phyloP scores from a whole-genome alignment of 371 early-diverging fungal genomes.

The Sporodiniella umbellata region DNA sequence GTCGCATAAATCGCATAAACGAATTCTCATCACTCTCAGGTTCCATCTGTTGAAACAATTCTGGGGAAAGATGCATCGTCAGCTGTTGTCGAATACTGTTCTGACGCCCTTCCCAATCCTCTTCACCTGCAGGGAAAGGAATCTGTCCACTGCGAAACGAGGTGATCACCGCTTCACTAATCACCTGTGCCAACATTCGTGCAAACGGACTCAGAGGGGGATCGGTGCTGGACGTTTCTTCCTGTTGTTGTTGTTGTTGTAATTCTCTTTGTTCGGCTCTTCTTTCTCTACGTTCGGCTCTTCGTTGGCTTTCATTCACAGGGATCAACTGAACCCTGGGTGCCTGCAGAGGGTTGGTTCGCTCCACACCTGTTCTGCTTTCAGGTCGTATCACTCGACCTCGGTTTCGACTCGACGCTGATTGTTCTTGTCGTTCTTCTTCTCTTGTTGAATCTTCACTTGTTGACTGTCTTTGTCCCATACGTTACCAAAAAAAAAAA shows the following conservation, averaged over 20 bases:
- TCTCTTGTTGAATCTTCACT: constrained; percentile 5
- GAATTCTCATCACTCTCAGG: constrained; percentile 15
- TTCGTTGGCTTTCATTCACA: constrained; percentile 8
- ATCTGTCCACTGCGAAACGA: constrained; percentile 19
- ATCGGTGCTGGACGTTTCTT: not conserved
- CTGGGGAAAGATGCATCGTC: constrained; percentile 22
- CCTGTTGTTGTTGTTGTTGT: not conserved
- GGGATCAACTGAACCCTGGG: constrained; percentile 1
- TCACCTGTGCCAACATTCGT: constrained; percentile 20
- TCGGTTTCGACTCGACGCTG: constrained; percentile 4
- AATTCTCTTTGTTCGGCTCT: constrained; percentile 7
- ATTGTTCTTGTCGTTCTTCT: not conserved
- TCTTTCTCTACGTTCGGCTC: constrained; percentile 13
- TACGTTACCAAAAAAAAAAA: not conserved
- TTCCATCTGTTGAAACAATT: constrained; percentile 20
- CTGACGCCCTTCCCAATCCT: not conserved
- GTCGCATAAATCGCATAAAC: constrained; percentile 16
- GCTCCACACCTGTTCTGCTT: constrained; percentile 3
- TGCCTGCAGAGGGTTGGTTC: not conserved
- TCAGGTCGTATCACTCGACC: constrained; percentile 10
- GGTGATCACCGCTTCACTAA: constrained; percentile 17
- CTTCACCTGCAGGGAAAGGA: not conserved
- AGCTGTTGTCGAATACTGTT: constrained; percentile 7
- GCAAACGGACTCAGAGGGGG: constrained; percentile 10
- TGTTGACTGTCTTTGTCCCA: constrained; percentile 22